Evolutionary conservation across 2,329 filamentous ascomycete genomes (phyloP), one percentile per base, ranked within the genome.

Genomic region (Amauroascus niger): DNA sequence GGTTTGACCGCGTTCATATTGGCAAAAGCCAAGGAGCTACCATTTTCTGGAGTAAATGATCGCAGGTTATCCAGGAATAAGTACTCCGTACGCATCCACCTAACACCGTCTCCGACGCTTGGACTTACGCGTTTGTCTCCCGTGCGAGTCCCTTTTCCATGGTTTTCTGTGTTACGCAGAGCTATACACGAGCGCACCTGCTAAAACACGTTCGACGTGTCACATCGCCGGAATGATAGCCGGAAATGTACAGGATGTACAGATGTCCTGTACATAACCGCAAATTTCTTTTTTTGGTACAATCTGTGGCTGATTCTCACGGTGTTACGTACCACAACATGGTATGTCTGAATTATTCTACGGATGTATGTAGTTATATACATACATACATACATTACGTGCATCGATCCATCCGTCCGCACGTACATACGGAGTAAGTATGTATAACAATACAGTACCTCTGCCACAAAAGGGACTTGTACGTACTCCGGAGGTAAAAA

Each of bases 181-280:
- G 5, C 13, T 24, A 26, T n/a, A 40, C 49, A 52, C 40, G 32
- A 52, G 49, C 37, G 39, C 49, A 52, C 50, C 50, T 52, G 50
- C 30, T 22, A 37, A 39, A n/a, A 39, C 50, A 52, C 50, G 50
- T 52, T 52, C n/a, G 50, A 52, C 50, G 22, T 52, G 50, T 52
- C 50, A 52, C 30, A 52, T 52, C 30, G 16, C 40, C 50, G 50
- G 50, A 46, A 52, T 52, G 40, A 39, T 46, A 52, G 13, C 50
- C 50, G 50, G 50, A 46, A 45, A 39, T 3, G 35, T 39, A 39
- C n/a, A 52, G 33, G 13, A 4, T 5, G n/a, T n/a, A n/a, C n/a
- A n/a, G n/a, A n/a, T n/a, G n/a, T n/a, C n/a, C n/a, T n/a, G n/a
- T n/a, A n/a, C n/a, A 16, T 4, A 18, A 18, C 49, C 11, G 20